Percentiles rank a stretch among this genome's conserved stretches.
Evolutionary conservation across 169 alveolate species (phyloP).

Genomic region (Plasmodium coatneyi): DNA sequence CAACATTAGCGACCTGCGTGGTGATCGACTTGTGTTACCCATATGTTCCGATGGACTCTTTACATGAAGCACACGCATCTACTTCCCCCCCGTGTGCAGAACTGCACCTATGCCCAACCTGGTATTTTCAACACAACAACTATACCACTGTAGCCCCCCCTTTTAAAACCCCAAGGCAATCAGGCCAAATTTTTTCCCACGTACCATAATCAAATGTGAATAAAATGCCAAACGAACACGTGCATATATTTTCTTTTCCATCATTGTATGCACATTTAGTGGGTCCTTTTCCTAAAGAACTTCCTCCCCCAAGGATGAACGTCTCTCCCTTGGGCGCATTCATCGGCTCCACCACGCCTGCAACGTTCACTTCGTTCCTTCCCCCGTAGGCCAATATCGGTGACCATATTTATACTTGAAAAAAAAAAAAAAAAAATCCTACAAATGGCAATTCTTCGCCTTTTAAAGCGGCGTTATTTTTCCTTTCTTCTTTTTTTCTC

Average conservation of each 20-base stretch:
- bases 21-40: neutral
- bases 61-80: neutral
- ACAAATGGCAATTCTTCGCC: neutral
- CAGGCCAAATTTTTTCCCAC: neutral
- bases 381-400: neutral
- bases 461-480: neutral
- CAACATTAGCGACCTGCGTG: neutral
- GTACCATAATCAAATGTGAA: neutral
- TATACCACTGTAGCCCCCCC: neutral
- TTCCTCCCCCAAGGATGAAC: neutral
- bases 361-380: neutral
- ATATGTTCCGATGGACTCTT: neutral
- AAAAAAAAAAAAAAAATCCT: neutral
- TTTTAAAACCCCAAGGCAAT: neutral
- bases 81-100: neutral
- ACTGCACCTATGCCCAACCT: neutral
- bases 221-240: neutral
- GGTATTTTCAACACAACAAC: neutral
- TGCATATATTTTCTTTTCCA: too few relatives aligned
- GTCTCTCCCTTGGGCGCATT: neutral
- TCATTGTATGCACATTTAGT: neutral
- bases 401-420: neutral
- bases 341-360: neutral
- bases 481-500: neutral
- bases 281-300: neutral